Base-by-base conservation (phyloP, 192 early-diverging fungal species). In the Dispira simplex region DNA sequence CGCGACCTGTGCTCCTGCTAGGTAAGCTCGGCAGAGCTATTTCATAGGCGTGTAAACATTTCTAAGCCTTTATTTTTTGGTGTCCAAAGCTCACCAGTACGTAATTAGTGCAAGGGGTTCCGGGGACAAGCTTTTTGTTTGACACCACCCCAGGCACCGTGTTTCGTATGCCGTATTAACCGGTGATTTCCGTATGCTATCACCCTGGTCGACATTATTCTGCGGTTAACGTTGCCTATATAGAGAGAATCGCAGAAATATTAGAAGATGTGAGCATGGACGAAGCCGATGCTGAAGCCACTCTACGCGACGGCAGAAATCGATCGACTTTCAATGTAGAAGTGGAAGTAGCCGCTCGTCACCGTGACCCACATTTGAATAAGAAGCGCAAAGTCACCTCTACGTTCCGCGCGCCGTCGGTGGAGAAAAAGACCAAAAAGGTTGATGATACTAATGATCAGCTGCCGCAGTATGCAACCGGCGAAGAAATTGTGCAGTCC, bases 261-360 rank as follows among this genome's bases (percentile, higher is more conserved):
- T n/a, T 62, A 45, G 59, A 44, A 20, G 59, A 62, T 25, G 59
- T 62, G 18, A 62, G 59, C n/a, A 62, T 62, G 59, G 59, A 62
- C n/a, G 59, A 62, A 39, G 43, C 14, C 28, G 59, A 62, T 45
- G 59, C 59, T 25, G 59, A 62, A 18, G 59, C 28, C 43, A 62
- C 59, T 12, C 8, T 62, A 16, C 12, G 18, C 8, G 27, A 58
- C 32, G 32, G 32, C 32, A 39, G 32, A 39, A 39, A 39, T 6
- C 32, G 32, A 39, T 39, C 32, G 6, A 39, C 32, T 39, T 6
- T 6, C 32, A 39, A 4, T 39, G 32, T 39, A 39, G 32, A 39
- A 39, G 32, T 39, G 32, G 32, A 39, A 39, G 6, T 39, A 39
- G 6, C 1, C 32, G 32, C 32, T 4, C 6, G 6, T 39, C 32